Evolutionary conservation across 805 yeast species (phyloP), one percentile per base, ranked within the genome.

Genomic region (Barnettozyma pratensis): DNA sequence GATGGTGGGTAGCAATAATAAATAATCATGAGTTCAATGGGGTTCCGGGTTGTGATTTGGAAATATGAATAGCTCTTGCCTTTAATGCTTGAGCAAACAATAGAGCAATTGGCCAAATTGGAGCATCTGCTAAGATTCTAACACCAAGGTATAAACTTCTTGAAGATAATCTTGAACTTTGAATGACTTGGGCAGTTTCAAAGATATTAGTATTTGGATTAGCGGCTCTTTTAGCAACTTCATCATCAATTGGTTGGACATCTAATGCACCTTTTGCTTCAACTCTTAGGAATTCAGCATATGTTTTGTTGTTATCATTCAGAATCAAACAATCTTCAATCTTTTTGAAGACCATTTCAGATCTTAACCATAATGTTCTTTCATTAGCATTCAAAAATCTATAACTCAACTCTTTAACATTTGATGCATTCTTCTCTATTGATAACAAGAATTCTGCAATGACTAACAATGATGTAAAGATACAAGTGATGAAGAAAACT

Each of bases 101-200:
- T 63, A 86, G 68, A 1, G 90, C 87, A 44, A 85, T 75, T 0
- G 94, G 94, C 95, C 95, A 86, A 28, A 86, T 84, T 12, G 94
- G 94, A 0, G 91, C 91, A 69, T 86, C 94, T 4, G 90, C 89
- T 45, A 86, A 70, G 31, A 86, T 83, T 56, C 89, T 70, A 10
- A 86, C 86, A 38, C 94, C 95, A 37, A 86, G 65, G 48, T 83
- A 81, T 38, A 86, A 65, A 25, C 83, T 73, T 60, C 81, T 76
- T 44, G 76, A 71, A 19, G 83, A 78, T 45, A 79, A 69, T 60
- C 76, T 70, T 11, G 79, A 78, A 44, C 69, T 69, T 39, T 68
- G 63, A 41, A 82, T 76, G 26, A 78, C 71, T 42, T 62, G 68
- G 25, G 78, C 68, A 1, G 77, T 76, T 54, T 68, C 74, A 27